Conservation (phyloP, 164 flowering plant species). For the Warburgia ugandensis region DNA sequence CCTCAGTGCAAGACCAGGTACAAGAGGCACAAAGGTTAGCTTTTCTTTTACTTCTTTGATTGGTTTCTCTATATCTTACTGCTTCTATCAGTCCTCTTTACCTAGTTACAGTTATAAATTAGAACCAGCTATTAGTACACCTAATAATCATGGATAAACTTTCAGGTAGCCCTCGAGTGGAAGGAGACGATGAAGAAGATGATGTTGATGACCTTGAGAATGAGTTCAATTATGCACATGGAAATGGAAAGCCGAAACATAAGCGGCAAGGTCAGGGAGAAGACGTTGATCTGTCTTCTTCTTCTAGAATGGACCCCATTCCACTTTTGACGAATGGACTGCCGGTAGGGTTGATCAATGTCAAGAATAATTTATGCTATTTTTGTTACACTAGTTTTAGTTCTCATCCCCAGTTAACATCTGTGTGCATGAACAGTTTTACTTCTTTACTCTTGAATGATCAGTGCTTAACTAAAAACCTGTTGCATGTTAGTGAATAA, state of each 20-base stretch:
- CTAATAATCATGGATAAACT: background rate
- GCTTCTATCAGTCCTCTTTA: constrained; percentile 23
- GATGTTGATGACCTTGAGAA: constrained; percentile 91
- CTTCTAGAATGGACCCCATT: constrained; percentile 81
- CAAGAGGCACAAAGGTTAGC: constrained; percentile 79
- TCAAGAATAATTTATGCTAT: too few relatives aligned
- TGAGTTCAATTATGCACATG: constrained; percentile 65
- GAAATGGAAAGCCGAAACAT: constrained; percentile 35
- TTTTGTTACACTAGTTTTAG: too few relatives aligned
- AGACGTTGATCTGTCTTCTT: constrained; percentile 69
- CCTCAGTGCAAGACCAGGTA: constrained; percentile 98
- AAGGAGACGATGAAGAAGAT: constrained; percentile 98
- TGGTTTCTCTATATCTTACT: background rate
- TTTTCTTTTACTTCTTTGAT: background rate
- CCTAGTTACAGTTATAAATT: background rate
- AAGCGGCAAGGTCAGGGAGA: constrained; percentile 57
- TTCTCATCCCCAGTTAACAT: too few relatives aligned
- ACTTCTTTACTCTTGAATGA: too few relatives aligned
- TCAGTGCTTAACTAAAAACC: too few relatives aligned
- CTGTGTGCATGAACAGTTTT: too few relatives aligned
- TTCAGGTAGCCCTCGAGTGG: constrained; percentile 93
- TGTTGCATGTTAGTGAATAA: too few relatives aligned
- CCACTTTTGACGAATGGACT: constrained; percentile 89
- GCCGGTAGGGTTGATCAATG: constrained; percentile 34
- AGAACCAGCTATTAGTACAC: background rate